Evolutionary conservation across 371 early-diverging fungal genomes (phyloP), one percentile per base, ranked within the genome.

Genomic region (Apophysomyces sp.): DNA sequence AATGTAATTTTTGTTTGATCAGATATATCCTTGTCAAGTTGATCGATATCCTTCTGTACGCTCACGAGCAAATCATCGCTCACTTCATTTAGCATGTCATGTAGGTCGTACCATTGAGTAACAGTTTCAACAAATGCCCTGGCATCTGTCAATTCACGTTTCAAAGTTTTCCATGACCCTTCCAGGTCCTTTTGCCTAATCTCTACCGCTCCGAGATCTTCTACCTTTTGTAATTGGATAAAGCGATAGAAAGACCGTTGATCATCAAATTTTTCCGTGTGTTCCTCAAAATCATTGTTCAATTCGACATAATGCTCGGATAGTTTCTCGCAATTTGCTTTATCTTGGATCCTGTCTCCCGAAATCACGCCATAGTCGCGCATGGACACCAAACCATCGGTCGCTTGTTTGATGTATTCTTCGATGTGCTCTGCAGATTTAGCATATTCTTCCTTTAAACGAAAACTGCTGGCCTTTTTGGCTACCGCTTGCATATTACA

Each of bases 51-150:
- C 11, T 21, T 21, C 21, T 44, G 7, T 21, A 44, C 8, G 24
- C 11, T 21, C 3, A 44, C 49, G 6, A 44, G 18, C 16, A 44
- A 9, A 0, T 44, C 39, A 15, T 13, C 29, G 15, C 44, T 29
- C 12, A 61, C 54, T n/a, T 29, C 27, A 12, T 39, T 16, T 32
- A 61, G 44, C 44, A 37, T 61, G 6, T 31, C 21, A 44, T 61
- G 62, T 27, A 61, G 26, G 13, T 62, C 63, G 16, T 26, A 12
- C 63, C 63, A 62, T 1, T 62, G 63, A 12, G 30, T 30, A 13
- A 49, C 37, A 16, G 29, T 32, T 18, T 36, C 57, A 21, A 18
- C 39, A 15, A 36, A 40, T 1, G 28, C 15, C 40, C 52, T 21
- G 6, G 55, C 36, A 16, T 16, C n/a, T 30, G 52, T 55, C 24